Evolutionary conservation across 2,329 filamentous ascomycete genomes (phyloP), one percentile per base, ranked within the genome.

Genomic region (Ophiostoma populinum): DNA sequence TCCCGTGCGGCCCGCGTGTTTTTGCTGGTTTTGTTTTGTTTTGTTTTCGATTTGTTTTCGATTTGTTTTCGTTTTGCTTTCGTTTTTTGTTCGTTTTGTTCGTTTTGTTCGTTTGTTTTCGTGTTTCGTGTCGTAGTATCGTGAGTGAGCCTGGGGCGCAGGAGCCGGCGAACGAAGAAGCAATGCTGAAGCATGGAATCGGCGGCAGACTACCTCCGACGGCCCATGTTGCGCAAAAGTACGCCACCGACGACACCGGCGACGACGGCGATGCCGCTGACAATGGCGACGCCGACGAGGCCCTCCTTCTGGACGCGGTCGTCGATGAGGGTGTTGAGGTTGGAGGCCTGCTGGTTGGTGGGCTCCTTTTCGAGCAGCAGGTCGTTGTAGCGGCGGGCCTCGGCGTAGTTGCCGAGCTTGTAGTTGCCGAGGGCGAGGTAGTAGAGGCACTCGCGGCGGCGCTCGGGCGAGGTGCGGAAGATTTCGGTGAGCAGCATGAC

Each of bases 361-460:
- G 85, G 83, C 60, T 98, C 90, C 54, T 87, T 78, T 42, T 94
- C 83, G 36, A 95, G 59, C 42, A 98, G 63, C 33, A 87, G 66
- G 51, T 95, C 87, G 56, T 98, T 98, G 61, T 95, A 95, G 51
- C 82, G 70, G 50, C 87, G 70, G 40, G 87, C 87, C 54, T 98
- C 90, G 41, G 77, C 85, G 56, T 94, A 98, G 66, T 94, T 95
- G 42, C 86, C 87, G 31, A 98, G 73, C 64, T 95, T 95, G 70
- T 87, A 95, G 65, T 95, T 93, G 43, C 90, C 90, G 21, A 98
- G 71, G 18, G 83, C 90, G 36, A 98, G 75, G 59, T 98, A 98
- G 65, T 94, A 98, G 42, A 98, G 80, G 53, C 90, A 98, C 67
- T 98, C 90, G 51, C 90, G 78, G 51, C 90, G 78, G 48, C 90